phyloP scores from a whole-genome alignment of 805 yeast genomes.

The Vanderwaltozyma verrucispora region DNA sequence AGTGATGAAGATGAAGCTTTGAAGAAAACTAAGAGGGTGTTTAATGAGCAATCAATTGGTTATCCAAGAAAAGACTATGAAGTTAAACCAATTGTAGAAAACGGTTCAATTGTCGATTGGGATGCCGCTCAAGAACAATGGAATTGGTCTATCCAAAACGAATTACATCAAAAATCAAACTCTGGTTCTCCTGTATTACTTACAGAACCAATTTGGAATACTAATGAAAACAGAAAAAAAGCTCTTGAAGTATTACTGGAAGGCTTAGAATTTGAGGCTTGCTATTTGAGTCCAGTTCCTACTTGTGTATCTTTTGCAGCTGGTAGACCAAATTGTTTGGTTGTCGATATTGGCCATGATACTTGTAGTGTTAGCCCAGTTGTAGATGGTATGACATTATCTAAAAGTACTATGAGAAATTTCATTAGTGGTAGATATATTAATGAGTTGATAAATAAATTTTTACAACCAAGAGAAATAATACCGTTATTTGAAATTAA shows the following conservation, averaged over 20 bases:
- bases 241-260: slow-evolving; percentile 68
- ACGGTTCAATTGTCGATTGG: slow-evolving; percentile 70
- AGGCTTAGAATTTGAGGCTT: slow-evolving; percentile 62
- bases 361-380: slow-evolving; percentile 69
- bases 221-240: slow-evolving; percentile 51
- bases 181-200: slow-evolving; percentile 50
- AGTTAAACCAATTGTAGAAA: slow-evolving; percentile 47
- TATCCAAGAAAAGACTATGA: slow-evolving; percentile 44
- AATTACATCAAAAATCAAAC: slow-evolving; percentile 37
- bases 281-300: slow-evolving; percentile 73
- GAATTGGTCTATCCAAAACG: slow-evolving; percentile 43
- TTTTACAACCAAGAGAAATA: slow-evolving; percentile 27
- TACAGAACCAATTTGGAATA: slow-evolving; percentile 85
- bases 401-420: slow-evolving; percentile 61
- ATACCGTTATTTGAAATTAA: slow-evolving; percentile 26
- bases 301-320: slow-evolving; percentile 81
- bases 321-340: slow-evolving; percentile 78
- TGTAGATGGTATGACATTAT: slow-evolving; percentile 67
- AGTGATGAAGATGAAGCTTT: slow-evolving; percentile 6
- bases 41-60: slow-evolving; percentile 35
- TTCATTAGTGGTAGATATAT: slow-evolving; percentile 64
- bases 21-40: slow-evolving; percentile 12
- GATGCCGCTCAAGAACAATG: slow-evolving; percentile 74
- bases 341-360: slow-evolving; percentile 81
- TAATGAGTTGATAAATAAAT: slow-evolving; percentile 21